phyloP scores from a whole-genome alignment of 2,329 filamentous ascomycete species.

The Fusarium devonianum region DNA sequence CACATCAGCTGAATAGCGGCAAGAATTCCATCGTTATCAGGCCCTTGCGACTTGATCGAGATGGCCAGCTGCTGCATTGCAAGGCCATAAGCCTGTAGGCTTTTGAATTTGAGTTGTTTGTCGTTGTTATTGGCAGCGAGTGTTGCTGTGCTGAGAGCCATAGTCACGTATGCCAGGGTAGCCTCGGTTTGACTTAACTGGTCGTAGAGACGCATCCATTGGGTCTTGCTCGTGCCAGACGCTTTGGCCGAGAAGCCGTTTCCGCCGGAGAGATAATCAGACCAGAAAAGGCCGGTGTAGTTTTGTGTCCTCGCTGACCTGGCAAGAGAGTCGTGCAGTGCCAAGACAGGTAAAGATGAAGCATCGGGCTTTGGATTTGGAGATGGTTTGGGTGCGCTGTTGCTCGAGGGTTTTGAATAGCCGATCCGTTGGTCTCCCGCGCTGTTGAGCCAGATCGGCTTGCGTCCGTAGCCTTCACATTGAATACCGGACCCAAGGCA shows the following conservation, averaged over 20 bases:
- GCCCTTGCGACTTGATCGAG: neutral
- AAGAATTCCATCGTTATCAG: conserved; percentile 1
- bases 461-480: conserved; percentile 10
- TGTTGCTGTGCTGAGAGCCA: conserved; percentile 18
- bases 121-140: neutral
- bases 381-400: neutral
- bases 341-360: rapidly evolving
- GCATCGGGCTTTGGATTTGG: neutral
- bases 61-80: conserved; percentile 10
- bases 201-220: conserved; percentile 7
- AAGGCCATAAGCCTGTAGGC: conserved; percentile 9
- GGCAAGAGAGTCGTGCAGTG: conserved; percentile 2
- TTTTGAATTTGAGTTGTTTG: conserved; percentile 1
- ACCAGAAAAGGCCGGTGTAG: conserved; percentile 17
- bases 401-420: neutral
- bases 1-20: conserved; percentile 19
- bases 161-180: conserved; percentile 7
- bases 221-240: conserved; percentile 1
- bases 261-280: conserved; percentile 13
- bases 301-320: conserved; percentile 11
- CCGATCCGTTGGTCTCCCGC: conserved; percentile 1
- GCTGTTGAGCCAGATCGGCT: conserved; percentile 18
- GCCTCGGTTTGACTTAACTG: neutral
- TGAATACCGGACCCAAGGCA: conserved; percentile 5
- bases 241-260: conserved; percentile 5